Evolutionary conservation across 2,329 filamentous ascomycete genomes (phyloP), one percentile per base, ranked within the genome.

Genomic region (Sporothrix humicola): DNA sequence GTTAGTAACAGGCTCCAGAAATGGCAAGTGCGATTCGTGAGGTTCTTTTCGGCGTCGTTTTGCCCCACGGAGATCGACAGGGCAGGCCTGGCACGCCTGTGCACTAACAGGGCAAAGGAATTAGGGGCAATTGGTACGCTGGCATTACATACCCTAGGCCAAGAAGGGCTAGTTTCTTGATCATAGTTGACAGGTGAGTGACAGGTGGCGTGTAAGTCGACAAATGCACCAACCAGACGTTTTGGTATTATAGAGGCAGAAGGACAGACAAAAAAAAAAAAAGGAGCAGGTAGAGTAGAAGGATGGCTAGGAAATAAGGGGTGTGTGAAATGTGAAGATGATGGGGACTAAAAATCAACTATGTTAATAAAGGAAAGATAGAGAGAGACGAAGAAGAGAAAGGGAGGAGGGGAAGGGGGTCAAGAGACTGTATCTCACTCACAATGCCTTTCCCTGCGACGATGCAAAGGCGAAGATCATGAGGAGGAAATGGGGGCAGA

Each of bases 71-170:
- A 37, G 31, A 56, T 56, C 4, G 56, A 17, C 56, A 59, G 23
- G 12, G 56, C 10, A 5, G 9, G 1, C 31, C 4, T 6, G 37
- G 20, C 59, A 15, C 3, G 44, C 6, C 20, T 13, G 13, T 2
- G n/a, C 42, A 44, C 4, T 26, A 48, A 48, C 26, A 63, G 59
- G 9, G 20, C 31, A 15, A 8, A 44, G 4, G 15, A 15, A 10
- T 10, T 17, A 12, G 63, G 20, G 23, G 13, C 13, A 46, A n/a
- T 52, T 26, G 42, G 54, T 10, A 10, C n/a, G n/a, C 12, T 56
- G 46, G 26, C 44, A 9, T 42, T 37, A 10, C 74, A 50, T 59
- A 77, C 75, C 76, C 72, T 26, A 77, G 70, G 74, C 76, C 68
- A 23, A 77, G 26, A 46, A 77, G 71, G 65, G 66, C 74, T 37